phyloP scores from a whole-genome alignment of 768 basidiomycete species.

The Multifurca ochricompacta region DNA sequence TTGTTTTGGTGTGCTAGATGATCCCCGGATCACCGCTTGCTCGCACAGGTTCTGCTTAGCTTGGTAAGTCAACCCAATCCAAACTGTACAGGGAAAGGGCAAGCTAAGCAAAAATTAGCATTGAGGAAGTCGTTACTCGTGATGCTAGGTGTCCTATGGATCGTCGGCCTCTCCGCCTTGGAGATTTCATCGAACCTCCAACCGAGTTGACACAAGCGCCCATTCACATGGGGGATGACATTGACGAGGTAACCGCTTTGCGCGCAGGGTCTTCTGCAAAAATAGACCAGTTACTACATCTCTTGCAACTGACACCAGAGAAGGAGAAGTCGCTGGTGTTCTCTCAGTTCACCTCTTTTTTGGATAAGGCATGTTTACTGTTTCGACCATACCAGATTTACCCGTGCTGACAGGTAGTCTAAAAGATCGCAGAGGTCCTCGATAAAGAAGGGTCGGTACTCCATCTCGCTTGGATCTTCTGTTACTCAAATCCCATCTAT shows the following conservation, averaged over 20 bases:
- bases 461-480: background rate
- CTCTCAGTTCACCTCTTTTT: conserved; percentile 81
- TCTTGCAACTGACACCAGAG: conserved; percentile 57
- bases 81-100: background rate
- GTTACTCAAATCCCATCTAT: background rate
- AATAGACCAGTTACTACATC: conserved; percentile 70
- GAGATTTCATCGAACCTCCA: conserved; percentile 54
- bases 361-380: conserved; percentile 53
- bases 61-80: conserved; percentile 39
- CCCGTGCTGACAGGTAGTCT: background rate
- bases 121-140: conserved; percentile 58
- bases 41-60: conserved; percentile 63
- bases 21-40: conserved; percentile 69
- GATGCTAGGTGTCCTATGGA: conserved; percentile 85
- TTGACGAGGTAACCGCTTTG: conserved; percentile 31
- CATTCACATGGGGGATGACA: conserved; percentile 32
- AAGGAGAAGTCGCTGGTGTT: conserved; percentile 82
- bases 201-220: conserved; percentile 62
- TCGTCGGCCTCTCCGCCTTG: conserved; percentile 49
- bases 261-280: conserved; percentile 68
- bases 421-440: conserved; percentile 60
- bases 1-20: conserved; percentile 51
- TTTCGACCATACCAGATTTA: background rate
- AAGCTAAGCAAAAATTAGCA: conserved; percentile 34
- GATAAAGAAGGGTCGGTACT: conserved; percentile 51